Evolutionary conservation across 106 monocot genomes (phyloP), one percentile per base, ranked within the genome.

Genomic region (Dioscorea dumetorum): DNA sequence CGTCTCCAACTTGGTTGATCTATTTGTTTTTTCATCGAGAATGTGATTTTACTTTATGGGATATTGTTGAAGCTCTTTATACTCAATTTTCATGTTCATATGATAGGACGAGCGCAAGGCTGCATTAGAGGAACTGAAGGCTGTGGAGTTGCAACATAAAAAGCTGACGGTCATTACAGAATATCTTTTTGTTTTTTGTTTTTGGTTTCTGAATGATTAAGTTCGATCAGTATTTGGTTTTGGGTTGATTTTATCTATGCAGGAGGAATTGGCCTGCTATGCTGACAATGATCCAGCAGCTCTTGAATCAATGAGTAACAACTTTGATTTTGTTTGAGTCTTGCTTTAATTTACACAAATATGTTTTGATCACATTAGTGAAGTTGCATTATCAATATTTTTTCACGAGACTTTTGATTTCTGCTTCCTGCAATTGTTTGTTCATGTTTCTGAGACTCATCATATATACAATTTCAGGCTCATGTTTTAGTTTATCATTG

Each of bases 231-330:
- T 53, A 14, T 58, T 23, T 48, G 31, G 19, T 49, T 51, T 33
- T 24, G 15, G 33, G 18, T 57, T 16, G 1, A 2, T 67, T 67
- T 31, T 69, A 41, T 87, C 17, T 5, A 69, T 77, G 22, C 71
- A 95, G 91, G 91, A 95, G 67, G 86, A 95, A 76, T 18, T 95
- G 71, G 69, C 66, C 33, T 74, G 71, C 41, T 95, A 84, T 82
- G 91, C 86, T 64, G 88, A 95, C 67, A 95, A 88, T 79, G 95
- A 95, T 78, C 95, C 95, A 63, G 95, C 95, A 59, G 79, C 86
- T 60, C 34, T 95, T 49, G 91, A 95, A 69, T 67, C 81, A 70
- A 82, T 89, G 86, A 81, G 95, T 95, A 86, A 77, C 81, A 79
- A 68, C 48, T 61, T 18, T 64, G 31, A 7, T 58, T 28, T 21